A percentile compares a stretch with the other conserved stretches of the same genome.
Conservation (phyloP, 148 eudicot genomes). For the Vaccinium darrowii region DNA sequence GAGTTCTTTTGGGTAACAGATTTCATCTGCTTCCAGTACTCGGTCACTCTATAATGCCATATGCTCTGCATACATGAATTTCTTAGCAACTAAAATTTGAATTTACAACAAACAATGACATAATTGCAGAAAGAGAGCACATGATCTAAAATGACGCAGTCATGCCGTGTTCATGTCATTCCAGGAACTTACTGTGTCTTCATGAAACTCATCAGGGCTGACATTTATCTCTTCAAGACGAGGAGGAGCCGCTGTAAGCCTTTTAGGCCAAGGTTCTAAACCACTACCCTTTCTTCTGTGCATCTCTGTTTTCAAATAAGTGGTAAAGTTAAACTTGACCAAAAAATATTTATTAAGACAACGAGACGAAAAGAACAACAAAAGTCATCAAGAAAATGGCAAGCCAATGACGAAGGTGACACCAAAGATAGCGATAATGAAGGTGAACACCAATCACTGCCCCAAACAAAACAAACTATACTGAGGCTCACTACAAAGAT, state of each 20-base stretch:
- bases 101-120: neutral
- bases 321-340: neutral
- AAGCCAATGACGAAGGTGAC: neutral
- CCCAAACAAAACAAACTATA: neutral
- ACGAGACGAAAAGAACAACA: neutral
- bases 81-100: slow-evolving; percentile 16
- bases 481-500: neutral
- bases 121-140: neutral
- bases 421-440: neutral
- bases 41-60: slow-evolving; percentile 58
- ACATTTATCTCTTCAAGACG: slow-evolving; percentile 60
- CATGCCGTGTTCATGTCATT: neutral
- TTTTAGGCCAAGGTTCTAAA: slow-evolving; percentile 70
- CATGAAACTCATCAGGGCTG: slow-evolving; percentile 49
- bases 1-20: slow-evolving; percentile 44
- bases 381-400: neutral
- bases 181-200: slow-evolving; percentile 55
- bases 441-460: neutral
- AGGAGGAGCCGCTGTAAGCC: slow-evolving; percentile 60
- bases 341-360: neutral
- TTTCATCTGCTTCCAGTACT: slow-evolving; percentile 79
- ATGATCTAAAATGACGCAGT: neutral
- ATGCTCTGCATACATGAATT: slow-evolving; percentile 40
- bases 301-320: slow-evolving; percentile 38
- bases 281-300: slow-evolving; percentile 57